phyloP scores from a whole-genome alignment of 164 flowering plant species.

The Malania oleifera region DNA sequence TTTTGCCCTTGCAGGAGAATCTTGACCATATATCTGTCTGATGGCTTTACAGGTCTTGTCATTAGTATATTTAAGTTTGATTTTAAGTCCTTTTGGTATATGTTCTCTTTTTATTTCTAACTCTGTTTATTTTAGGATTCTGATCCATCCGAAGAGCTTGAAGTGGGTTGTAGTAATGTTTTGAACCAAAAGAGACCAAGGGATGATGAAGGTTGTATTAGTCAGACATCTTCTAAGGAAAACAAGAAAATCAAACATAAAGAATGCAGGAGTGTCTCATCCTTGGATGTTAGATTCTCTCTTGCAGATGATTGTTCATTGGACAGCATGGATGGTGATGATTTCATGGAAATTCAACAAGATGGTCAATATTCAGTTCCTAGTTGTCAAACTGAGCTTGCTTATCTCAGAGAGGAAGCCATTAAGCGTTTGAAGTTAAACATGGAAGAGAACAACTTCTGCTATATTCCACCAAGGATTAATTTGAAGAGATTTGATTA shows the following conservation, averaged over 20 bases:
- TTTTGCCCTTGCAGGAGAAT: too few relatives aligned
- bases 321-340: conserved; percentile 1
- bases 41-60: too few relatives aligned
- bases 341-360: conserved; percentile 8
- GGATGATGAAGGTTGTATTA: conserved; percentile 10
- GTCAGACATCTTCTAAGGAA: conserved; percentile 4
- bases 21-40: too few relatives aligned
- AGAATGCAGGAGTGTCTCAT: conserved; percentile 1
- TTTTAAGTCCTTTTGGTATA: too few relatives aligned
- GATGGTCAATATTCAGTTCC: too few relatives aligned
- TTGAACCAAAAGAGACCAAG: conserved; percentile 23
- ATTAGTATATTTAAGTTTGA: too few relatives aligned
- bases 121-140: too few relatives aligned
- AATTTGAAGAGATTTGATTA: conserved; percentile 44
- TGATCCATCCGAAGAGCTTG: conserved; percentile 17
- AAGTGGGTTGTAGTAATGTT: conserved; percentile 1
- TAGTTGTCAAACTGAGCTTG: conserved; percentile 4
- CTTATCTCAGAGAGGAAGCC: conserved; percentile 27
- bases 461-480: conserved; percentile 64
- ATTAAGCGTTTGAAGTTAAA: conserved; percentile 45
- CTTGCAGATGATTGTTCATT: background rate
- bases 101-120: too few relatives aligned
- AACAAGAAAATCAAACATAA: conserved; percentile 13
- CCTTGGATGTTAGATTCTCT: background rate
- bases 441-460: conserved; percentile 75